A percentile compares a stretch with the other conserved stretches of the same genome.
These are phyloP conservation scores for Hypoxylon sp. DNA, from an alignment of 2,329 filamentous ascomycete species.

Conservation along the genomic window DNA sequence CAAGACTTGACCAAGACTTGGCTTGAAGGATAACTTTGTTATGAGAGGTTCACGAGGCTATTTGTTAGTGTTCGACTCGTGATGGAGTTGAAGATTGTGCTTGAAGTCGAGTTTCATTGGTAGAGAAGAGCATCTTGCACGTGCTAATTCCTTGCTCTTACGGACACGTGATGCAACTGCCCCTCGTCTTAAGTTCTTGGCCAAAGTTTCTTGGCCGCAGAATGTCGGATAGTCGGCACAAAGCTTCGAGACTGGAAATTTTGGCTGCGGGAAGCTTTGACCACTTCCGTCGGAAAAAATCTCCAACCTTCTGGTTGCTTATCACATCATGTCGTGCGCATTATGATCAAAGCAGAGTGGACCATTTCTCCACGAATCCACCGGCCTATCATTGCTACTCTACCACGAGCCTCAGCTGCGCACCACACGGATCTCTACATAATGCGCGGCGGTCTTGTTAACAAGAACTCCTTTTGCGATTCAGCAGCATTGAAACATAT, in stretches of 20 bases:
- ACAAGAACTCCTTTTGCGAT: background rate
- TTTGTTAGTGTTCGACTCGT: conserved; percentile 14
- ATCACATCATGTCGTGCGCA: conserved; percentile 29
- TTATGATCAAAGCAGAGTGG: conserved; percentile 28
- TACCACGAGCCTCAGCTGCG: conserved; percentile 30
- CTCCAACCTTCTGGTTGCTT: background rate
- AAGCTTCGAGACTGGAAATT: background rate
- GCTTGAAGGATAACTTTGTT: conserved; percentile 26
- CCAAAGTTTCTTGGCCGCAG: conserved; percentile 34
- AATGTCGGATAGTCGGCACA: conserved; percentile 42
- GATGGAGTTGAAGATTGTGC: conserved; percentile 13
- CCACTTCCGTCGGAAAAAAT: conserved; percentile 13
- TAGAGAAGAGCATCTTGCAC: conserved; percentile 21
- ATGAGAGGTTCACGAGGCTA: conserved; percentile 20
- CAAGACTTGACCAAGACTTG: conserved; percentile 47
- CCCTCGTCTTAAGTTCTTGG: conserved; percentile 29
- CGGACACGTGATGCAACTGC: conserved; percentile 35
- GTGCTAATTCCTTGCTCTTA: conserved; percentile 13
- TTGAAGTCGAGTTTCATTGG: conserved; percentile 13
- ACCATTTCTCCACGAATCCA: conserved; percentile 18
- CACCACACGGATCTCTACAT: background rate
- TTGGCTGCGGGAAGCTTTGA: background rate
- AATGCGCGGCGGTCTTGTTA: conserved; percentile 5
- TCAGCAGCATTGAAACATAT: background rate
- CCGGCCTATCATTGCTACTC: conserved; percentile 24